Conservation (phyloP, 768 basidiomycete species). For the Kwoniella sp. region DNA sequence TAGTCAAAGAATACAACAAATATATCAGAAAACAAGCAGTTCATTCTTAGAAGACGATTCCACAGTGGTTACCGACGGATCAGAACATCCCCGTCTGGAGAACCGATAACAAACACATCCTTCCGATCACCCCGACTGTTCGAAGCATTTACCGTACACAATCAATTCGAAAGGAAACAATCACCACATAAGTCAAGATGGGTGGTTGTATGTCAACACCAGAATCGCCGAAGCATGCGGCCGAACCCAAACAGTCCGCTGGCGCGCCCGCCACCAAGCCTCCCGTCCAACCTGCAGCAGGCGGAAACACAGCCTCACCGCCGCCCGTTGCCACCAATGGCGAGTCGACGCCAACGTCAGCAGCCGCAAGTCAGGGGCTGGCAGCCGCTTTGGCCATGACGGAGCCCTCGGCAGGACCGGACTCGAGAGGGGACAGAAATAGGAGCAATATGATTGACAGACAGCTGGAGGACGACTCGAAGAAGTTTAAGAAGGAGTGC, state of each 20-base stretch:
- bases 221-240: conserved; percentile 24
- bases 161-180: not conserved
- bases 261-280: conserved; percentile 18
- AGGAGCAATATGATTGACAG: conserved; percentile 67
- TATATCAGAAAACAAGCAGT: too few species aligned
- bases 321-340: conserved; percentile 13
- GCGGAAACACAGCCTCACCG: conserved; percentile 14
- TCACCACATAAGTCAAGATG: conserved; percentile 29
- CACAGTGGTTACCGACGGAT: too few species aligned
- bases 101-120: too few species aligned
- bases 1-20: too few species aligned
- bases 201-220: conserved; percentile 53
- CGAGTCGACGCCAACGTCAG: conserved; percentile 19
- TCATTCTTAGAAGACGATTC: too few species aligned
- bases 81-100: too few species aligned
- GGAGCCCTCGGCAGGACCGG: conserved; percentile 19
- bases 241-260: conserved; percentile 23
- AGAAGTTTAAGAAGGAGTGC: conserved; percentile 80
- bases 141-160: too few species aligned
- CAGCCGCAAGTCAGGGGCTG: conserved; percentile 28
- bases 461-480: conserved; percentile 81
- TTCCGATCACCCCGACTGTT: too few species aligned
- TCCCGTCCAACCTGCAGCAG: not conserved
- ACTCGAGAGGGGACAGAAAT: conserved; percentile 41
- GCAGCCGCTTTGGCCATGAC: conserved; percentile 43